Base-by-base conservation (phyloP, 495 filamentous ascomycete species). In the Tuber magnatum region DNA sequence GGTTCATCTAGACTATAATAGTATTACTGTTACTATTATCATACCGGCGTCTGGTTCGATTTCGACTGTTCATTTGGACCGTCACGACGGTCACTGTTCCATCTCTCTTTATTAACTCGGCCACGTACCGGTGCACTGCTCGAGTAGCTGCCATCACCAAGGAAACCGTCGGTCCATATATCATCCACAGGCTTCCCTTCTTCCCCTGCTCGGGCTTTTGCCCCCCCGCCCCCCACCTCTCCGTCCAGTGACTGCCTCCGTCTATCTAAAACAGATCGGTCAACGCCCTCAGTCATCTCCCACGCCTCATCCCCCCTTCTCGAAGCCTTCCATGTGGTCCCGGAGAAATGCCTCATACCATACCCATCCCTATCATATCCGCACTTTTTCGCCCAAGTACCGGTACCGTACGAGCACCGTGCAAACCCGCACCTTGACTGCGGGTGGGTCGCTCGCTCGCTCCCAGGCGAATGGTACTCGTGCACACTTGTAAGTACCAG, bases 241-340 rank as follows among this genome's bases (percentile, higher is more conserved):
- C 24, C n/a, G n/a, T n/a, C n/a, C n/a, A n/a, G n/a, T n/a, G n/a
- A n/a, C n/a, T n/a, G n/a, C 48, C 24, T n/a, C 48, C 18, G 20
- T 56, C 48, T 56, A 56, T 56, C 48, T 56, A 56, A 56, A 56
- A 56, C 48, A n/a, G 48, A 56, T n/a, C 48, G 24, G 24, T 56
- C 48, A 56, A 56, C 48, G 6, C 24, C 48, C 48, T n/a, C 48
- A 9, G 48, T 28, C 48, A n/a, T 56, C 48, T n/a, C 46, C 22
- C 48, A 56, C 48, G 18, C 48, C 48, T 56, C 48, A n/a, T 56
- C 48, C n/a, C 48, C 48, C 9, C 48, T 56, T 56, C 48, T 56
- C 48, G 48, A 56, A 56, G 48, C 48, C 22, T 56, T 56, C 48
- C 48, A 56, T 56, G 48, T n/a, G 48, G 48, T 56, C 48, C 48